These are phyloP conservation scores for Salix udensis DNA, from an alignment of 345 rosid genomes.

Conservation along the genomic window DNA sequence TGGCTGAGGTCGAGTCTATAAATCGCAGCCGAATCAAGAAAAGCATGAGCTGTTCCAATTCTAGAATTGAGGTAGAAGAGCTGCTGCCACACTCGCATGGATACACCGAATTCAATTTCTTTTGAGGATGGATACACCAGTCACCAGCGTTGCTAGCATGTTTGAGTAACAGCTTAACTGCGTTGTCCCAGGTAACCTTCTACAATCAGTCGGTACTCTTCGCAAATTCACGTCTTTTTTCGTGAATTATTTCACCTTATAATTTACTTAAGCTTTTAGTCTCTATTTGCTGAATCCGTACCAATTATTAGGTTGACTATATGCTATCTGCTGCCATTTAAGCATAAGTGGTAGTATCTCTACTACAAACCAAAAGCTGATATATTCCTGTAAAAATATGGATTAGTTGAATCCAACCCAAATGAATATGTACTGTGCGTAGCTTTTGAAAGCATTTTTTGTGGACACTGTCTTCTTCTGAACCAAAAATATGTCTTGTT, in stretches of 20 bases:
- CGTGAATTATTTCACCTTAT: not conserved
- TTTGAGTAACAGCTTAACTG: constrained; percentile 2
- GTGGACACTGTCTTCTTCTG: constrained; percentile 17
- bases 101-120: constrained; percentile 45
- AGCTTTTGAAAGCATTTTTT: constrained; percentile 6
- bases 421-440: not conserved
- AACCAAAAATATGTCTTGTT: not conserved
- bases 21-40: constrained; percentile 53
- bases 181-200: constrained; percentile 15
- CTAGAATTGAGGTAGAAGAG: constrained; percentile 87
- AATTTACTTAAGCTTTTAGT: not conserved
- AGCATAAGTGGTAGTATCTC: not conserved
- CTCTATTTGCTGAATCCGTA: constrained; percentile 10
- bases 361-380: not conserved
- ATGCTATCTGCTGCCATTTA: not conserved
- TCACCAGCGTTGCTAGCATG: constrained; percentile 1
- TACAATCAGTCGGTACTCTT: not conserved
- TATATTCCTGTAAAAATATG: not conserved
- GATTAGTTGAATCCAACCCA: constrained; percentile 9
- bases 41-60: constrained; percentile 62
- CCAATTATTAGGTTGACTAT: not conserved
- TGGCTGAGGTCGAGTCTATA: constrained; percentile 79
- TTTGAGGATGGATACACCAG: constrained; percentile 25
- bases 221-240: not conserved
- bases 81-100: constrained; percentile 61